These are phyloP conservation scores for Lasiosphaeria ovina DNA, from an alignment of 495 filamentous ascomycete species.

Conservation along the genomic window DNA sequence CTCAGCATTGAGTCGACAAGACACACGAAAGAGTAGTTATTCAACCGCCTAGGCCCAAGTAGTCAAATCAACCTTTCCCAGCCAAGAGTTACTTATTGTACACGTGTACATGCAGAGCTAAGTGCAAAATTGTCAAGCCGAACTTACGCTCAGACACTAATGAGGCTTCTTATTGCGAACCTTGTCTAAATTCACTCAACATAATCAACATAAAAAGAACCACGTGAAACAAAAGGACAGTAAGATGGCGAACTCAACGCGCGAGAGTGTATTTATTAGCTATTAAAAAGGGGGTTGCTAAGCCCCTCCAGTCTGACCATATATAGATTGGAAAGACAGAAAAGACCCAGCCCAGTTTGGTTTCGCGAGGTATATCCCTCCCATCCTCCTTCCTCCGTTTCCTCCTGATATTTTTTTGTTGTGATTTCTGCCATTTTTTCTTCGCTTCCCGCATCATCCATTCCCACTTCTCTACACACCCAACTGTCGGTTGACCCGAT, in stretches of 20 bases:
- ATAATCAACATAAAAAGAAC: not conserved
- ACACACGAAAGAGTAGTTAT: too few relatives aligned
- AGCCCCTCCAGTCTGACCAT: constrained; percentile 6
- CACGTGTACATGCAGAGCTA: too few relatives aligned
- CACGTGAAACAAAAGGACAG: not conserved
- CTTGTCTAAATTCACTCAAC: not conserved
- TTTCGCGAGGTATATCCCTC: not conserved
- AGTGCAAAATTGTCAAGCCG: too few relatives aligned
- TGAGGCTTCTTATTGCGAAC: too few relatives aligned
- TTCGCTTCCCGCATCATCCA: constrained; percentile 3
- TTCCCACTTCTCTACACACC: not conserved
- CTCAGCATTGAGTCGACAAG: too few relatives aligned
- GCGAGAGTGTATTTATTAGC: constrained; percentile 36
- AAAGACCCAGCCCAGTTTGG: constrained; percentile 3
- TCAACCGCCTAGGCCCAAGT: too few relatives aligned
- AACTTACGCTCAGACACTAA: too few relatives aligned
- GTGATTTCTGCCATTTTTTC: not conserved
- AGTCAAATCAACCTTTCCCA: too few relatives aligned
- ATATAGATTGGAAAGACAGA: not conserved
- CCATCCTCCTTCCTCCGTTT: not conserved
- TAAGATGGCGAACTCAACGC: constrained; percentile 30
- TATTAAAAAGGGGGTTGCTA: constrained; percentile 28
- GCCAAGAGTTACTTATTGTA: too few relatives aligned
- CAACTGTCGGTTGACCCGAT: not conserved
- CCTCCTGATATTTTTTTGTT: constrained; percentile 4